phyloP scores from a whole-genome alignment of 768 basidiomycete genomes.

The Tricholoma hemisulphureum region DNA sequence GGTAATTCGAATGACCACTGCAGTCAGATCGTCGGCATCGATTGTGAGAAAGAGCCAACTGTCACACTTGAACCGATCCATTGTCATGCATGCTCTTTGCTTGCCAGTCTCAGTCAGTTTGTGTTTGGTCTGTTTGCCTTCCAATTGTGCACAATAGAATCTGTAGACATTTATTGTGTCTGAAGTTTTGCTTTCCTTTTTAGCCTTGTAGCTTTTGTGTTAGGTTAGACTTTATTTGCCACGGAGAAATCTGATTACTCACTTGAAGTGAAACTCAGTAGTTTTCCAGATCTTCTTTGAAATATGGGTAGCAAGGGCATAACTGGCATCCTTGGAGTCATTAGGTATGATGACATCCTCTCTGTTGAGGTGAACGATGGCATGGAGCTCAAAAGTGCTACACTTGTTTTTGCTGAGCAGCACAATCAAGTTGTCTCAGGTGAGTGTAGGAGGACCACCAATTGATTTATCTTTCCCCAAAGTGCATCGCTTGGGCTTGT shows the following conservation, averaged over 20 bases:
- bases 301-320: background rate
- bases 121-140: background rate
- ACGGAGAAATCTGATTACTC: background rate
- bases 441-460: no score
- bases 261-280: constrained; percentile 5
- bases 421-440: background rate
- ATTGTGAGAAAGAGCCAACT: constrained; percentile 10
- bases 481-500: background rate
- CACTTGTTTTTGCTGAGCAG: background rate
- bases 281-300: background rate
- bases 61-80: constrained; percentile 13
- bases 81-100: constrained; percentile 9
- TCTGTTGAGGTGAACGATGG: background rate
- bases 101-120: constrained; percentile 1
- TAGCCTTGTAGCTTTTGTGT: no score
- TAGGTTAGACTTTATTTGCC: no score
- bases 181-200: background rate
- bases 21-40: background rate
- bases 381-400: background rate
- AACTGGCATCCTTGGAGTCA: background rate
- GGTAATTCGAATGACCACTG: constrained; percentile 2
- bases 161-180: background rate
- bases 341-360: background rate
- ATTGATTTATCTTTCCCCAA: no score
- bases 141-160: background rate